A percentile compares a stretch with the other conserved stretches of the same genome.
These are phyloP conservation scores for Fusarium pseudonygamai DNA, from an alignment of 2,329 filamentous ascomycete species.

Conservation along the genomic window DNA sequence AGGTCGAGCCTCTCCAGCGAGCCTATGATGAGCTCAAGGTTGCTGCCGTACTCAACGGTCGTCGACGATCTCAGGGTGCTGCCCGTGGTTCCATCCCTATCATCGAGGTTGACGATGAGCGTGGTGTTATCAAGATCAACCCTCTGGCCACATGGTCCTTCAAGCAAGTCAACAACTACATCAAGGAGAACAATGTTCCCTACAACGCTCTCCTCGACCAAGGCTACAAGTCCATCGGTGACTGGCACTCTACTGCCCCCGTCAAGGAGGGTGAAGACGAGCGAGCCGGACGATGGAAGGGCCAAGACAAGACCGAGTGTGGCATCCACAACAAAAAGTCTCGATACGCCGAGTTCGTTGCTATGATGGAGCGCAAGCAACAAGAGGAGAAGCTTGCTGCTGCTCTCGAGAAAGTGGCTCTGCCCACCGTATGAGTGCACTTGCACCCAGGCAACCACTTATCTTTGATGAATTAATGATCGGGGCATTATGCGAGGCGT, in stretches of 20 bases:
- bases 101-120: conserved; percentile 88
- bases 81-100: conserved; percentile 91
- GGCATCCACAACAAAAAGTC: conserved; percentile 99
- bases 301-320: conserved; percentile 94
- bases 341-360: conserved; percentile 86
- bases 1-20: conserved; percentile 94
- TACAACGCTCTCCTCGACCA: conserved; percentile 91
- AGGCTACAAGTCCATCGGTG: conserved; percentile 98
- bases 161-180: conserved; percentile 86
- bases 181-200: conserved; percentile 85
- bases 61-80: conserved; percentile 90
- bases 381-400: conserved; percentile 56
- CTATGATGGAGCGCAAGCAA: conserved; percentile 75
- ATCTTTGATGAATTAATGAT: conserved; percentile 44
- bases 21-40: conserved; percentile 90
- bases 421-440: conserved; percentile 42
- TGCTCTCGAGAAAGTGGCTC: conserved; percentile 42
- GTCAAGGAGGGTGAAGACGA: conserved; percentile 94
- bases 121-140: conserved; percentile 96
- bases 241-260: conserved; percentile 96
- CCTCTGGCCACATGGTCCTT: conserved; percentile 96
- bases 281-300: conserved; percentile 96
- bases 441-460: conserved; percentile 24
- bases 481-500: conserved; percentile 43
- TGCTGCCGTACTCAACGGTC: conserved; percentile 90